Percentiles rank a stretch among this genome's conserved stretches.
Evolutionary conservation across 2,329 filamentous ascomycete genomes (phyloP).

Genomic region (Ceratocystiopsis sp.): DNA sequence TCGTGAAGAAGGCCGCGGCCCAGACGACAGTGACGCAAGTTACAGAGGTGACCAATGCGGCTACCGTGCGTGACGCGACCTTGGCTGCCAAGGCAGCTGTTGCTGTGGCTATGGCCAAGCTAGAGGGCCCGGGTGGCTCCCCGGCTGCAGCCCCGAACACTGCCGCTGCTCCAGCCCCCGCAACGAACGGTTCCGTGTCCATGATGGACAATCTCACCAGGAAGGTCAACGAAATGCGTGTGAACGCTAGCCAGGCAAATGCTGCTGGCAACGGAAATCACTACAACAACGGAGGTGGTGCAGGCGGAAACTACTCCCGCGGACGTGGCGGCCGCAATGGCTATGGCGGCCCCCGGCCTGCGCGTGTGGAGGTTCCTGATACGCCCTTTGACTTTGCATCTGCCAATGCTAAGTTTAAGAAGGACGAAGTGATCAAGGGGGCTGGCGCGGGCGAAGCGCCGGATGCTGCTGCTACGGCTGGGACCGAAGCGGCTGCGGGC

Average conservation of each 20-base stretch:
- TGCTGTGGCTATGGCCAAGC: conserved; percentile 63
- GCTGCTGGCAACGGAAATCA: conserved; percentile 12
- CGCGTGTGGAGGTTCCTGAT: conserved; percentile 74
- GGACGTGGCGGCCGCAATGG: conserved; percentile 23
- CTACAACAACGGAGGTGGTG: conserved; percentile 4
- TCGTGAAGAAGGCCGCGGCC: conserved; percentile 14
- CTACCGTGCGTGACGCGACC: conserved; percentile 47
- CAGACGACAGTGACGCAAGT: conserved; percentile 13
- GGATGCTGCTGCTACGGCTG: conserved; percentile 20
- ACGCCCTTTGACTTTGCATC: conserved; percentile 86
- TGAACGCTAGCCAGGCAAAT: conserved; percentile 37
- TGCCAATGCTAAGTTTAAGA: conserved; percentile 76
- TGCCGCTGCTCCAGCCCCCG: conserved; percentile 8
- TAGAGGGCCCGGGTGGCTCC: conserved; percentile 19
- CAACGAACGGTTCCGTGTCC: conserved; percentile 10
- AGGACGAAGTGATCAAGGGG: conserved; percentile 76
- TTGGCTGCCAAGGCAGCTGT: conserved; percentile 60
- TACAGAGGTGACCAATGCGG: conserved; percentile 12
- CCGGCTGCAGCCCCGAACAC: conserved; percentile 12
- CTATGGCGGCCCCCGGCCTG: conserved; percentile 29
- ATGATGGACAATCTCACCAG: conserved; percentile 54
- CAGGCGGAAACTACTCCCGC: neutral
- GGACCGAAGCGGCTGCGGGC: conserved; percentile 10
- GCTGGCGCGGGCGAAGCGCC: conserved; percentile 42
- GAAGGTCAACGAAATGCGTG: conserved; percentile 62